A percentile compares a stretch with the other conserved stretches of the same genome.
Conservation (phyloP, 345 rosid species). For the Gossypium mustelinum region DNA sequence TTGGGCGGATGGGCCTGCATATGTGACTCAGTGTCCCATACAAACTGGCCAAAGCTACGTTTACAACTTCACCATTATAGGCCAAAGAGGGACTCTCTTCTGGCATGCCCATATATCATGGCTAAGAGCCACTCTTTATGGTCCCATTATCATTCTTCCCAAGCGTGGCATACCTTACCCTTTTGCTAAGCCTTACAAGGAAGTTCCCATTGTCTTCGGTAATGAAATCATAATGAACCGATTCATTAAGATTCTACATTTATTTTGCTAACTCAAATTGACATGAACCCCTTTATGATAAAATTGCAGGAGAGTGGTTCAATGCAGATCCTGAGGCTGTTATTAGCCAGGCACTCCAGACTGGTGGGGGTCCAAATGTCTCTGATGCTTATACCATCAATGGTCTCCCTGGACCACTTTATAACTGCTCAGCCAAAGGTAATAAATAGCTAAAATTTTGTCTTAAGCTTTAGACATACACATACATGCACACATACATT, state of each 20-base stretch:
- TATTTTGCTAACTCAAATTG: neutral
- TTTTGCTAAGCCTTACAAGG: constrained; percentile 66
- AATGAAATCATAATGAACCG: neutral
- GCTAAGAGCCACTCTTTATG: constrained; percentile 69
- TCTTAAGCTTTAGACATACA: neutral
- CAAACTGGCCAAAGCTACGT: constrained; percentile 51
- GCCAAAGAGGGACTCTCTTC: constrained; percentile 58
- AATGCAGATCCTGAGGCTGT: constrained; percentile 69
- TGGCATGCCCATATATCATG: constrained; percentile 62
- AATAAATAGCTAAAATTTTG: neutral
- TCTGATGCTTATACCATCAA: constrained; percentile 83
- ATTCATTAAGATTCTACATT: neutral
- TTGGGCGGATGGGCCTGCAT: constrained; percentile 66
- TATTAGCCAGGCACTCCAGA: constrained; percentile 63
- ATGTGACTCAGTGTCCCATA: constrained; percentile 63
- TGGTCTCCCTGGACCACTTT: constrained; percentile 77
- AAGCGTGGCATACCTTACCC: constrained; percentile 61
- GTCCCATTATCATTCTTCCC: constrained; percentile 72
- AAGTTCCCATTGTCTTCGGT: constrained; percentile 70
- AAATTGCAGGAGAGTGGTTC: constrained; percentile 73
- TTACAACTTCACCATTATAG: constrained; percentile 52
- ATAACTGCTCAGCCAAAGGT: constrained; percentile 77
- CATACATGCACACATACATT: neutral
- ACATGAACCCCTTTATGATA: neutral
- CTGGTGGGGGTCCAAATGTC: constrained; percentile 78